These are phyloP conservation scores for Castanospermum australe DNA, from an alignment of 306 rosid genomes.

Conservation along the genomic window DNA sequence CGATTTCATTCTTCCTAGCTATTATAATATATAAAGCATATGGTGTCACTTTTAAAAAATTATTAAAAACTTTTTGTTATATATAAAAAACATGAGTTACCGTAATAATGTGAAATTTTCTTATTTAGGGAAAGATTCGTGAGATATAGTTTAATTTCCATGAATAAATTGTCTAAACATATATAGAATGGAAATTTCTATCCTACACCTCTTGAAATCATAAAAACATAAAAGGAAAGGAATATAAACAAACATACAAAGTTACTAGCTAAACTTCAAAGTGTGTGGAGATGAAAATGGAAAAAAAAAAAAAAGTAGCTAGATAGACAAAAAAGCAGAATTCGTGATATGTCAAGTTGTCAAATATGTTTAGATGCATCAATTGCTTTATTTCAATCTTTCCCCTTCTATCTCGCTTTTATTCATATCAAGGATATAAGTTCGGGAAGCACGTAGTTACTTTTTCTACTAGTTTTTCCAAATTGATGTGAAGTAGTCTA, in stretches of 20 bases:
- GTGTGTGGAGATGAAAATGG: background rate
- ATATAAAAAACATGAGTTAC: background rate
- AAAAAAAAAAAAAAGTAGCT: too few relatives aligned
- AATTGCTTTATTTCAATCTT: too few relatives aligned
- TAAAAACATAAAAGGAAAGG: too few relatives aligned
- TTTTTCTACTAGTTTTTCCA: conserved; percentile 2
- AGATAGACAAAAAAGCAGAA: conserved; percentile 1
- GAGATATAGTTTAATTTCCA: conserved; percentile 3
- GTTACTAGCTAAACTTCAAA: background rate
- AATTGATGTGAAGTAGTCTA: conserved; percentile 1
- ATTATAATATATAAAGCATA: background rate
- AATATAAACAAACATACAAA: conserved; percentile 8
- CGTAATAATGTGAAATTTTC: background rate
- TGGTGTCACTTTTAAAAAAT: background rate
- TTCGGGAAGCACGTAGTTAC: background rate
- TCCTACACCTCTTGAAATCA: too few relatives aligned
- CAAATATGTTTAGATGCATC: conserved; percentile 3
- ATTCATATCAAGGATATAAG: background rate
- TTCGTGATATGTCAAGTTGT: background rate
- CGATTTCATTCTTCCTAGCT: background rate
- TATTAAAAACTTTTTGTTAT: background rate
- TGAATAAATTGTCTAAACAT: background rate
- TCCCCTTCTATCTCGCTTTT: background rate
- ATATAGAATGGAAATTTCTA: background rate
- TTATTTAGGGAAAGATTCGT: background rate